Percentiles rank a stretch among this genome's conserved stretches.
phyloP scores from a whole-genome alignment of 495 filamentous ascomycete species.

The Evernia prunastri region DNA sequence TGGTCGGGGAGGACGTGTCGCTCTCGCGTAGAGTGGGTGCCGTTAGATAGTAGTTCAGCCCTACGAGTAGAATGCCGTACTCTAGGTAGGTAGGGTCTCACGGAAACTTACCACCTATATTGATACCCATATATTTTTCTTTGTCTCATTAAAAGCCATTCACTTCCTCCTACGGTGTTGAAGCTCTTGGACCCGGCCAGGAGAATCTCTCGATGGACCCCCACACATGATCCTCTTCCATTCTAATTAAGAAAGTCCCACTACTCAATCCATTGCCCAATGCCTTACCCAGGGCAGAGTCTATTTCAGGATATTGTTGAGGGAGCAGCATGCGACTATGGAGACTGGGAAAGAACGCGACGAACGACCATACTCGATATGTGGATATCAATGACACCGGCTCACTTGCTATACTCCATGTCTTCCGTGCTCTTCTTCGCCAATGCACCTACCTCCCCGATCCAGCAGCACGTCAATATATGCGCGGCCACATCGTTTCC shows the following conservation, averaged over 20 bases:
- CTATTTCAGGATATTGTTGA: not conserved
- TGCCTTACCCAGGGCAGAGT: not conserved
- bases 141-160: not conserved
- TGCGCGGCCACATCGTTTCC: slow-evolving; percentile 48
- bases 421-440: slow-evolving; percentile 74
- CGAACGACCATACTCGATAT: slow-evolving; percentile 3
- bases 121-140: not conserved
- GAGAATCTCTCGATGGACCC: not conserved
- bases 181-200: not conserved
- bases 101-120: too few species aligned
- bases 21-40: slow-evolving; percentile 7
- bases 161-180: not conserved
- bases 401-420: slow-evolving; percentile 46
- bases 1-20: slow-evolving; percentile 19
- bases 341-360: not conserved
- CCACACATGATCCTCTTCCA: not conserved
- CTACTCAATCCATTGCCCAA: not conserved
- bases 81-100: too few species aligned
- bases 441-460: slow-evolving; percentile 83
- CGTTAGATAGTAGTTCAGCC: not conserved
- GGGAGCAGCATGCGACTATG: slow-evolving; percentile 17
- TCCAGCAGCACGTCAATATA: slow-evolving; percentile 53
- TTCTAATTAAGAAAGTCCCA: not conserved
- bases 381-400: slow-evolving; percentile 5
- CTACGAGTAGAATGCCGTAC: not conserved